Percentiles rank a stretch among this genome's conserved stretches.
These are phyloP conservation scores for Aureobasidium sp. DNA, from an alignment of 2,329 filamentous ascomycete species.

Conservation along the genomic window DNA sequence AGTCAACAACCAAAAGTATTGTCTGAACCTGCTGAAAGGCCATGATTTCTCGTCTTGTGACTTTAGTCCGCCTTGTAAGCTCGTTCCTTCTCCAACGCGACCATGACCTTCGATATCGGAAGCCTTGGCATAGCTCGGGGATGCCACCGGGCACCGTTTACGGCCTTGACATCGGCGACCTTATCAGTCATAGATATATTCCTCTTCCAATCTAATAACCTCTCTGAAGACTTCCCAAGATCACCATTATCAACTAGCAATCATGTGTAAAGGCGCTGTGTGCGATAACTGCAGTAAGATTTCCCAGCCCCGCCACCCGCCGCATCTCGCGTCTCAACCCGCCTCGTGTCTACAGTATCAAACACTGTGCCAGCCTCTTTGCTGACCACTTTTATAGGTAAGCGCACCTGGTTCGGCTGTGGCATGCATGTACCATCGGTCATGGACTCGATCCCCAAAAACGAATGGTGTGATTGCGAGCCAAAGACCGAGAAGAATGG, in stretches of 20 bases:
- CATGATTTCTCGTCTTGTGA: background rate
- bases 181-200: background rate
- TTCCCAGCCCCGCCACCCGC: background rate
- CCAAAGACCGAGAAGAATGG: constrained; percentile 50
- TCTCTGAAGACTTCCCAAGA: too few relatives aligned
- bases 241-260: background rate
- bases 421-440: constrained; percentile 33
- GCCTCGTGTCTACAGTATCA: constrained; percentile 3
- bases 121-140: background rate
- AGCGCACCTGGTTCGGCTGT: constrained; percentile 27
- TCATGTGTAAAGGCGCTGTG: constrained; percentile 58
- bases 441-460: constrained; percentile 49
- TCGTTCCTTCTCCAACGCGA: background rate
- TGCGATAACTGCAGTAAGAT: constrained; percentile 52
- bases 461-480: constrained; percentile 56
- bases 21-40: background rate
- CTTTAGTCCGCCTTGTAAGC: background rate
- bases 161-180: background rate
- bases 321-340: background rate
- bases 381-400: constrained; percentile 17
- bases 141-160: background rate
- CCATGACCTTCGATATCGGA: background rate
- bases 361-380: constrained; percentile 7
- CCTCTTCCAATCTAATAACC: too few relatives aligned
- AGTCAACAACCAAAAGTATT: constrained; percentile 4